Base-by-base conservation (phyloP, 148 eudicot genomes). In the Chenopodium suecicum region DNA sequence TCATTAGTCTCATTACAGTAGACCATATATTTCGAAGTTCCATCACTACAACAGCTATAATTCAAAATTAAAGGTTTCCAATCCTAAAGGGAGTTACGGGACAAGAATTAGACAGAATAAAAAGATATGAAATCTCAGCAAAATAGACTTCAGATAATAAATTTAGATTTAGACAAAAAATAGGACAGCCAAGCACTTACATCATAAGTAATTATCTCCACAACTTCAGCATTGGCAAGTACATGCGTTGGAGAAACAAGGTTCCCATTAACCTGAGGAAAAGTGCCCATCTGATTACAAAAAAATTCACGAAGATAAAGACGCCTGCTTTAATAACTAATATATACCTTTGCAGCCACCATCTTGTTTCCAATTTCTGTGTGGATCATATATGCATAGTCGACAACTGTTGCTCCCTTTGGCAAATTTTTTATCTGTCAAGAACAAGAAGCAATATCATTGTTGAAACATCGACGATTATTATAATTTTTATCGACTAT, bases 161-260 rank as follows among this genome's bases (percentile, higher is more conserved):
- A 76, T 52, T 20, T 7, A 22, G 29, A 52, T 37, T 68, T 52
- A 68, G 75, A 23, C 10, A 34, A 34, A 47, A n/a, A 63, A 16
- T 67, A 70, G 84, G 47, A 7, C 62, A 67, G 13, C 32, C 58
- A 54, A 46, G 32, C 29, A 17, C 95, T 90, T 82, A 96, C 99
- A 91, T 91, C 85, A 84, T 96, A 92, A 16, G 95, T 90, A 85
- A 94, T 82, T 76, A 96, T 88, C 90, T 96, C 99, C 83, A 96
- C 99, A 82, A 96, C 99, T 87, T 96, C 99, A n/a, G 99, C 99
- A 84, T 96, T 96, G 76, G 94, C 95, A 85, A 96, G 98, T 66
- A 87, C 87, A 82, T 92, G 97, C 46, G 88, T 86, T 64, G 99
- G 99, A 73, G 92, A 81, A 84, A 94, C 97, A 80, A 83, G 84